Evolutionary conservation across 352 stramenopile genomes (phyloP).

Genomic region (Globisporangium cystogenes): DNA sequence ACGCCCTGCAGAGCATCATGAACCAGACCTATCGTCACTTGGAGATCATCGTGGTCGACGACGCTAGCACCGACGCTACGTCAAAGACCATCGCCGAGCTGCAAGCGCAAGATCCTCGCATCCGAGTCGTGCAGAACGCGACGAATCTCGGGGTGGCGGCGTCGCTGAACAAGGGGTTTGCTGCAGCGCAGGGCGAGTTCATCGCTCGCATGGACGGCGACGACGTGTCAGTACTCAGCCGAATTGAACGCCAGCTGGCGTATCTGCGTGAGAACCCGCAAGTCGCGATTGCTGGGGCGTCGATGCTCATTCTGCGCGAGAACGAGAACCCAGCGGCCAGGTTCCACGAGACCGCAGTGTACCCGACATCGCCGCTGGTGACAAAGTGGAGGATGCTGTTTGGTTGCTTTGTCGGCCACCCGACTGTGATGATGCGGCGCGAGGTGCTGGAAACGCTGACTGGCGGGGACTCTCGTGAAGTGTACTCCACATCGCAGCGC

Average conservation of each 20-base stretch:
- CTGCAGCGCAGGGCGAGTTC: conserved; percentile 34
- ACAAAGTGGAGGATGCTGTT: conserved; percentile 76
- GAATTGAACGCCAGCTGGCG: conserved; percentile 49
- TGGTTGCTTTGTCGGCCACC: conserved; percentile 69
- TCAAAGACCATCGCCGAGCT: conserved; percentile 35
- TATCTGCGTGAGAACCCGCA: conserved; percentile 33
- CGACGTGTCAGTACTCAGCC: conserved; percentile 53
- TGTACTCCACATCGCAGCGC: conserved; percentile 26
- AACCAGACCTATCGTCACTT: conserved; percentile 34
- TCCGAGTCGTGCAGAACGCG: conserved; percentile 38
- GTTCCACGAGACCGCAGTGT: conserved; percentile 23
- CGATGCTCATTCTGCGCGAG: conserved; percentile 24
- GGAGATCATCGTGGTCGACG: conserved; percentile 71
- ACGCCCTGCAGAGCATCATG: conserved; percentile 39
- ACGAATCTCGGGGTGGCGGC: conserved; percentile 47
- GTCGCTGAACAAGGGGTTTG: conserved; percentile 70
- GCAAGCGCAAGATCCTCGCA: conserved; percentile 24
- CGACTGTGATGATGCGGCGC: conserved; percentile 75
- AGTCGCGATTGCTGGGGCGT: conserved; percentile 33
- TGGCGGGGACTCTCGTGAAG: conserved; percentile 13
- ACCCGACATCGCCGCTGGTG: conserved; percentile 48
- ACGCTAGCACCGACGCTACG: conserved; percentile 49
- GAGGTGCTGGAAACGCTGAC: conserved; percentile 23
- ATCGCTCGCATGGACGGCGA: conserved; percentile 86
- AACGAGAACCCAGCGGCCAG: not conserved